These are phyloP conservation scores for Colletotrichum paranaense DNA, from an alignment of 2,329 filamentous ascomycete species.

Conservation along the genomic window DNA sequence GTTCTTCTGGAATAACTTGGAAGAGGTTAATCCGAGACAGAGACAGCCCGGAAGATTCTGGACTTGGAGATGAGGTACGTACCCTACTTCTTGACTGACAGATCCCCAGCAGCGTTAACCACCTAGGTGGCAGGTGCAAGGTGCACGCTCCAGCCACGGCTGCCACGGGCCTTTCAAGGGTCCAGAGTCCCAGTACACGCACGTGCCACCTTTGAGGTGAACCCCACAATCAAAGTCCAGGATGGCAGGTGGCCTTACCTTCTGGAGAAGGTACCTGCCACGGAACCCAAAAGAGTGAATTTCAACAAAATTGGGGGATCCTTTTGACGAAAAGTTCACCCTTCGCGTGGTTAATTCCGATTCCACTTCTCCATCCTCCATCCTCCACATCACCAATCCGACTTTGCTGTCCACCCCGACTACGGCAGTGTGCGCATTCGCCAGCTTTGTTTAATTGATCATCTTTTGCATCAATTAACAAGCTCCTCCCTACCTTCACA, in stretches of 20 bases:
- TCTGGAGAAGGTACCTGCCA: slow-evolving; percentile 29
- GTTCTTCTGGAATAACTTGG: slow-evolving; percentile 27
- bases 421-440: slow-evolving; percentile 12
- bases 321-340: slow-evolving; percentile 31
- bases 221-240: slow-evolving; percentile 31
- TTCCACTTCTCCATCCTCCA: slow-evolving; percentile 36
- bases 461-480: slow-evolving; percentile 10
- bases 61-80: too few relatives aligned
- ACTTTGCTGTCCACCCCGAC: slow-evolving; percentile 8
- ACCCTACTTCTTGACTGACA: background rate
- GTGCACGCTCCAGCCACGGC: slow-evolving; percentile 5
- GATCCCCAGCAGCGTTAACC: background rate
- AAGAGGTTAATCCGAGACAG: slow-evolving; percentile 1
- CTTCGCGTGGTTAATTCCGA: slow-evolving; percentile 21
- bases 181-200: slow-evolving; percentile 22
- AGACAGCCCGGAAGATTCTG: background rate
- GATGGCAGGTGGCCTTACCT: slow-evolving; percentile 31
- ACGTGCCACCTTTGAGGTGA: slow-evolving; percentile 25
- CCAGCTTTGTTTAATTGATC: slow-evolving; percentile 26
- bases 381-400: slow-evolving; percentile 25
- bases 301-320: slow-evolving; percentile 36
- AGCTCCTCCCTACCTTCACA: slow-evolving; percentile 34
- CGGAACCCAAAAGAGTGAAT: slow-evolving; percentile 37
- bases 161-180: slow-evolving; percentile 22
- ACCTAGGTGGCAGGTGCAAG: slow-evolving; percentile 16